Evolutionary conservation across 352 stramenopile genomes (phyloP).

Genomic region (Phytophthora agathidicida): DNA sequence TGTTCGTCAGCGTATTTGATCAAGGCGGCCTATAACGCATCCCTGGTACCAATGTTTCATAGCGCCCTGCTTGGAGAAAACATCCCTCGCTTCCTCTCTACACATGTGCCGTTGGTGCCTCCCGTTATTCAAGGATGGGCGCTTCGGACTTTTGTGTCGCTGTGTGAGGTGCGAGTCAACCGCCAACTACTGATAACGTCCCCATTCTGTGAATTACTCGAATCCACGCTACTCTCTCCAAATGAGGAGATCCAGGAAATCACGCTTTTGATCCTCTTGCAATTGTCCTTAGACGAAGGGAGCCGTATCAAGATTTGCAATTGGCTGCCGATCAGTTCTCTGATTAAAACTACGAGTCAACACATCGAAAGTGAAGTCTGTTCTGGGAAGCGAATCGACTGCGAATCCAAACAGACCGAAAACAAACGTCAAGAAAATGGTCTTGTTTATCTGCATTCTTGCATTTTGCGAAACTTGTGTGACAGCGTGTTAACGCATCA

Average conservation of each 20-base stretch:
- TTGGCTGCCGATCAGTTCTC: constrained; percentile 55
- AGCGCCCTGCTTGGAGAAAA: constrained; percentile 64
- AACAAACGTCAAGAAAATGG: constrained; percentile 2
- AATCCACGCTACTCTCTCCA: constrained; percentile 44
- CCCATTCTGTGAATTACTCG: constrained; percentile 56
- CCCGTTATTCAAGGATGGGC: constrained; percentile 48
- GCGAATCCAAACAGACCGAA: not conserved
- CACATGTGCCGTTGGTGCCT: constrained; percentile 49
- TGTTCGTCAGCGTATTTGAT: constrained; percentile 52
- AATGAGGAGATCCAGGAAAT: constrained; percentile 60
- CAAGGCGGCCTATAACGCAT: constrained; percentile 78
- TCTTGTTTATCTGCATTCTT: constrained; percentile 68
- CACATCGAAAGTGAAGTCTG: constrained; percentile 31
- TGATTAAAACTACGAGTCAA: constrained; percentile 39
- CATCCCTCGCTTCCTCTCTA: constrained; percentile 60
- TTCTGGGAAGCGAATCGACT: not conserved
- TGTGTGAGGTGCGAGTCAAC: constrained; percentile 58
- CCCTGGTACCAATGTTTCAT: constrained; percentile 63
- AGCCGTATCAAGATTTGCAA: constrained; percentile 74
- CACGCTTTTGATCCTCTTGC: constrained; percentile 53
- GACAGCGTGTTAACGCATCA: constrained; percentile 78
- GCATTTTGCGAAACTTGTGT: constrained; percentile 73
- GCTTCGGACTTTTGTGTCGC: constrained; percentile 53
- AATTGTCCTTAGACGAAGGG: constrained; percentile 68
- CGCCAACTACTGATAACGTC: constrained; percentile 55